Evolutionary conservation across 306 rosid genomes (phyloP), one percentile per base, ranked within the genome.

Genomic region (Cicer yamashitae): DNA sequence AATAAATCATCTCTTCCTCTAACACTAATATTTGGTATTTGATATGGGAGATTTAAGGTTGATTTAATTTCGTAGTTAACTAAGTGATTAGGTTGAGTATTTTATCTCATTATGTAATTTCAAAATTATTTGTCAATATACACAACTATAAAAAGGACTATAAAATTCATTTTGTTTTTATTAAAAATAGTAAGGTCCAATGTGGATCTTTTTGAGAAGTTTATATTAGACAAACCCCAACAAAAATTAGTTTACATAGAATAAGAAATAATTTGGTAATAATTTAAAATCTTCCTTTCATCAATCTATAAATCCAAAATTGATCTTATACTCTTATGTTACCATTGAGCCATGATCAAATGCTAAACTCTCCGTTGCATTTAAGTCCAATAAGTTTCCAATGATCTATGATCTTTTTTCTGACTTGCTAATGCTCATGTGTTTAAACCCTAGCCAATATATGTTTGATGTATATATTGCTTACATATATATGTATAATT

Each of bases 221-320:
- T 25, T 25, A 25, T 25, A 25, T 25, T 25, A 25, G 34, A 25
- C 37, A 30, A 30, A 30, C 37, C 4, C 5, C 37, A 30, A 30
- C 37, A 30, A 30, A 30, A 30, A 6, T 30, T 30, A 30, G 37
- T 20, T 66, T 17, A 9, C 17, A 43, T 44, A 20, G 56, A 1
- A 67, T 22, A 8, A 3, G 72, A 22, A 44, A 67, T 6, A 67
- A 66, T 63, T 63, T 60, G 13, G 51, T 70, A 7, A 6, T 51
- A 38, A 48, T 8, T 68, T 20, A 67, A 45, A 45, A 34, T 2
- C 46, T 51, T 15, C 12, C 41, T 37, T 3, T 10, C 15, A 14
- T 56, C 17, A 12, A 25, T 13, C 44, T 48, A 25, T 59, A 25
- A n/a, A 25, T 13, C 9, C 46, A 11, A 34, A 48, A 5, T 30